Conservation (phyloP, 148 eudicot species). For the Drosera capensis region DNA sequence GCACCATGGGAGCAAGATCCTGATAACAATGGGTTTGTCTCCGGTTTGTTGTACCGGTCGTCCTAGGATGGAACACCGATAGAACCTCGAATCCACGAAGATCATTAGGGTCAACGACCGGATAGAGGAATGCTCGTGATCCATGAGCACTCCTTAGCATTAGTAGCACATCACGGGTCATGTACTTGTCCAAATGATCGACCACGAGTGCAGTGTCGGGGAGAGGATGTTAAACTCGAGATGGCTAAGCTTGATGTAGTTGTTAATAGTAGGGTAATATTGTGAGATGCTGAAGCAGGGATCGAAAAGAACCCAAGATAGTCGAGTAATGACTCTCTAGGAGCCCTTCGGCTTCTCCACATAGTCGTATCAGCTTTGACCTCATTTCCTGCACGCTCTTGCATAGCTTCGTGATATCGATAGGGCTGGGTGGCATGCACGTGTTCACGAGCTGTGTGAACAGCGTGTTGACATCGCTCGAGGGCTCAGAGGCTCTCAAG, state of each 20-base stretch:
- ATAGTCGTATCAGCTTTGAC: slow-evolving; percentile 47
- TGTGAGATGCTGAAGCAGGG: slow-evolving; percentile 51
- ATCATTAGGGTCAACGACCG: slow-evolving; percentile 59
- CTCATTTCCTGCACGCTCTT: slow-evolving; percentile 40
- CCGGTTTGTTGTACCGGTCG: slow-evolving; percentile 4
- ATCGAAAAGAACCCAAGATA: slow-evolving; percentile 32
- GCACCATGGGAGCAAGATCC: slow-evolving; percentile 21
- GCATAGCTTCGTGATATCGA: slow-evolving; percentile 52
- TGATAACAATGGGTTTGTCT: slow-evolving; percentile 10
- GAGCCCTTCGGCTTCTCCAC: slow-evolving; percentile 76
- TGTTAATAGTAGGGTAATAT: slow-evolving; percentile 63
- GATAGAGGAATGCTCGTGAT: slow-evolving; percentile 77
- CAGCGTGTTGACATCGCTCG: slow-evolving; percentile 36
- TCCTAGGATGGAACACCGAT: slow-evolving; percentile 32
- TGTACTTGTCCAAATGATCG: slow-evolving; percentile 50
- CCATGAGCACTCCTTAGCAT: slow-evolving; percentile 96
- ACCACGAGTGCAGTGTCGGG: slow-evolving; percentile 19
- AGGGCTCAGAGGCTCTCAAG: slow-evolving; percentile 42
- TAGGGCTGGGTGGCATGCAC: slow-evolving; percentile 68
- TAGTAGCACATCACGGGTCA: slow-evolving; percentile 67
- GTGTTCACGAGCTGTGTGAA: slow-evolving; percentile 20
- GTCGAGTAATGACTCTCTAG: slow-evolving; percentile 63
- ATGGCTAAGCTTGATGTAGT: slow-evolving; percentile 59
- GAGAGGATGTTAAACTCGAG: slow-evolving; percentile 50
- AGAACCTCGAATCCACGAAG: slow-evolving; percentile 68